Percentiles rank a stretch among this genome's conserved stretches.
These are phyloP conservation scores for Trichophaea hybrida DNA, from an alignment of 2,329 filamentous ascomycete species.

Conservation along the genomic window DNA sequence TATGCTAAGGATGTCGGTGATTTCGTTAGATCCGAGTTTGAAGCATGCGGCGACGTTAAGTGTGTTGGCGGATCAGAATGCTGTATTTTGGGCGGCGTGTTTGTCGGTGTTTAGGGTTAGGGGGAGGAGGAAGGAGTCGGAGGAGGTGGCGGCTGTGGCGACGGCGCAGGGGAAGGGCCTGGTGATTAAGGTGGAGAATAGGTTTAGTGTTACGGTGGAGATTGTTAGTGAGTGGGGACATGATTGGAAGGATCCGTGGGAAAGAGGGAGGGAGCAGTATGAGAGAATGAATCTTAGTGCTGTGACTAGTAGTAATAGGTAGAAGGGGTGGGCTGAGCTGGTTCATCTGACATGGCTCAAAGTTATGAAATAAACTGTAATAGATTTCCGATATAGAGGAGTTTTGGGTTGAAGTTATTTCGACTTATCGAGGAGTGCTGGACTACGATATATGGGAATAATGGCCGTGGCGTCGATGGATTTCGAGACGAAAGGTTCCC, in stretches of 20 bases:
- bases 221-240: not conserved
- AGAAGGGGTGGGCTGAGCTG: too few species aligned
- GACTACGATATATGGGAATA: too few species aligned
- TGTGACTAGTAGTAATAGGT: too few species aligned
- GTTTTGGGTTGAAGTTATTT: too few species aligned
- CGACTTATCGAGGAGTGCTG: too few species aligned
- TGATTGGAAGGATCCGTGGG: not conserved
- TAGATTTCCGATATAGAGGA: too few species aligned
- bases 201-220: not conserved
- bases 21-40: not conserved
- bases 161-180: not conserved
- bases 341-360: too few species aligned
- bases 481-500: too few species aligned
- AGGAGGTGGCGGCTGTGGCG: not conserved
- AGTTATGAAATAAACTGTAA: too few species aligned
- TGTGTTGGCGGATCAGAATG: not conserved
- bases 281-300: too few species aligned
- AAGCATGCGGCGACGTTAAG: not conserved
- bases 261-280: not conserved
- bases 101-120: not conserved
- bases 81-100: not conserved
- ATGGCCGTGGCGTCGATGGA: too few species aligned
- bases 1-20: not conserved
- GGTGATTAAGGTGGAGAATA: constrained; percentile 1
- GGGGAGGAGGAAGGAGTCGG: not conserved